phyloP scores from a whole-genome alignment of 345 rosid species.

The Eucalyptus pumila region DNA sequence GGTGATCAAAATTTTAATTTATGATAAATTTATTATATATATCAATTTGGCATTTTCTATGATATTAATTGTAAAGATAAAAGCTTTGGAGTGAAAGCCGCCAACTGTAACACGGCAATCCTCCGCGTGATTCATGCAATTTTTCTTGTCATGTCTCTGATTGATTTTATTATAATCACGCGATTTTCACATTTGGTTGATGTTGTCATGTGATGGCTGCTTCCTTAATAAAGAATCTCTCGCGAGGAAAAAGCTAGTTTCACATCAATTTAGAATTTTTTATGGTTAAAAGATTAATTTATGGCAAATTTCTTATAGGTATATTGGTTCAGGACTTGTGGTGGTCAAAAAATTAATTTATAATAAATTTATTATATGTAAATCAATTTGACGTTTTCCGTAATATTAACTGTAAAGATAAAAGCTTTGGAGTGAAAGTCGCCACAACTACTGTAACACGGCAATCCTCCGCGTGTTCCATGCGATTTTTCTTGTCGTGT shows the following conservation, averaged over 20 bases:
- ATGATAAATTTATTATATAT: too few relatives aligned
- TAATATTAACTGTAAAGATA: too few relatives aligned
- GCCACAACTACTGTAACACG: not conserved
- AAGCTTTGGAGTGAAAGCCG: not conserved
- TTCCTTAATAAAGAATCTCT: not conserved
- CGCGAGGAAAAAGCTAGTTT: not conserved
- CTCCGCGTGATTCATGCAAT: not conserved
- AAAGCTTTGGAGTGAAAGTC: not conserved
- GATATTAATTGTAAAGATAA: not conserved
- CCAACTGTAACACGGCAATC: not conserved
- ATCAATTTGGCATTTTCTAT: too few relatives aligned
- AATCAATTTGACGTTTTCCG: too few relatives aligned
- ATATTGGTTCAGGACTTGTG: fast-evolving
- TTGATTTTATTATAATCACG: not conserved
- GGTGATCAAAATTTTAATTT: too few relatives aligned
- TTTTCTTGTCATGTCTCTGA: not conserved
- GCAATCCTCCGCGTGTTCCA: not conserved
- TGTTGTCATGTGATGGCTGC: not conserved
- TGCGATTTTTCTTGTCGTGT: not conserved
- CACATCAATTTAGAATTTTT: not conserved
- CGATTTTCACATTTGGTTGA: not conserved
- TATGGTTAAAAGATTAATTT: too few relatives aligned
- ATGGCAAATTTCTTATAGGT: too few relatives aligned
- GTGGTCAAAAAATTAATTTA: too few relatives aligned
- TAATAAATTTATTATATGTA: too few relatives aligned